Conservation (phyloP, 352 stramenopile genomes). For the Pythium brachiatum region DNA sequence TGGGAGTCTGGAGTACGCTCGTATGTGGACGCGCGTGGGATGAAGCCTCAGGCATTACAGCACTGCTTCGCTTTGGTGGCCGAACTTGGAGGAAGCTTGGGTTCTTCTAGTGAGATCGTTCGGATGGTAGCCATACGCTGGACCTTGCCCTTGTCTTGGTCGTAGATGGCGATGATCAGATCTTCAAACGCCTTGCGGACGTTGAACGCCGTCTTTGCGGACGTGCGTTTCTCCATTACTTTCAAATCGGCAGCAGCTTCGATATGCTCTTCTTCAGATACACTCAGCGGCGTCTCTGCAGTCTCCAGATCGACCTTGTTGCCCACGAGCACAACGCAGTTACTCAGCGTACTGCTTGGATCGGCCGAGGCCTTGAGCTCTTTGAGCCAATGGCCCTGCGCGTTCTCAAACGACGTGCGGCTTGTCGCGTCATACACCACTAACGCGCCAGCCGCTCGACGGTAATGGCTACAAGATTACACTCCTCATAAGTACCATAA, state of each 20-base stretch:
- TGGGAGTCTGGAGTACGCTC: not conserved
- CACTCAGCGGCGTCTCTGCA: conserved; percentile 13
- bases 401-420: conserved; percentile 61
- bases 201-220: conserved; percentile 66
- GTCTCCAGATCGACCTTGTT: conserved; percentile 74
- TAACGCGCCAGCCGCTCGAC: conserved; percentile 63
- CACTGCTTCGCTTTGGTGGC: conserved; percentile 32
- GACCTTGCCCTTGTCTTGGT: conserved; percentile 49
- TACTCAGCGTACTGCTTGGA: conserved; percentile 57
- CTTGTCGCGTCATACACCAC: conserved; percentile 80
- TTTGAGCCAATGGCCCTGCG: conserved; percentile 69
- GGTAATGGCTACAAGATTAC: conserved; percentile 50
- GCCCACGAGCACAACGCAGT: conserved; percentile 73
- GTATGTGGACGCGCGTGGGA: not conserved
- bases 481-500: not conserved
- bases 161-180: conserved; percentile 69
- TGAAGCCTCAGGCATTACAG: conserved; percentile 26
- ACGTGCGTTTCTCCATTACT: conserved; percentile 56
- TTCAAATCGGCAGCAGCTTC: conserved; percentile 34
- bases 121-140: conserved; percentile 35
- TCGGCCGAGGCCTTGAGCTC: conserved; percentile 66
- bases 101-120: conserved; percentile 40
- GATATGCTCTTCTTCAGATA: conserved; percentile 42
- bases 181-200: conserved; percentile 69
- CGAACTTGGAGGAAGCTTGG: not conserved